Evolutionary conservation across 352 stramenopile genomes (phyloP), one percentile per base, ranked within the genome.

Genomic region (Globisporangium paddicum): DNA sequence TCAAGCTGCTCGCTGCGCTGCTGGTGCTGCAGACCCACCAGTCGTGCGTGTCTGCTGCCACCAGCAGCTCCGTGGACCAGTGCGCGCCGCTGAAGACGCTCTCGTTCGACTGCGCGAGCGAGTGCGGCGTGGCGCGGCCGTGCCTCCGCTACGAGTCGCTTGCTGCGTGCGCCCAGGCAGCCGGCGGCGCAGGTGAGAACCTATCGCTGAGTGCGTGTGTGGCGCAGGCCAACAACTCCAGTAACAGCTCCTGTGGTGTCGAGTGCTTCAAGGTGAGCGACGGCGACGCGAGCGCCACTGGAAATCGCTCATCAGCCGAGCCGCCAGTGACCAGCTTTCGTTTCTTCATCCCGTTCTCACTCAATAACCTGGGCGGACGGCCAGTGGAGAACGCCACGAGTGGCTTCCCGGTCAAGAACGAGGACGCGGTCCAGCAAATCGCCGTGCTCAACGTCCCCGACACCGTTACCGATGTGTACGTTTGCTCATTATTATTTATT

Each of bases 261-360:
- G 58, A 64, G 58, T 64, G 58, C 34, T 64, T 64, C 48, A 50
- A 47, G 35, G 18, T 21, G 14, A 56, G 45, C 56, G 56, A 38
- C 21, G 46, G 37, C n/a, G 46, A 55, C 30, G 38, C 37, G 48
- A 18, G 10, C 37, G 37, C 13, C 23, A 49, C 34, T 25, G n/a
- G 9, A n/a, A 61, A 45, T 44, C 26, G 16, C 38, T 44, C 14
- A 38, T n/a, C 26, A n/a, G 14, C 26, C 3, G 28, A 21, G 13
- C n/a, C 30, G 1, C 7, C 6, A 6, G 28, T 25, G 8, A 44
- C 38, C n/a, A 41, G 21, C 16, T 64, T 64, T 32, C 50, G 30
- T 16, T 58, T 64, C 48, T 64, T 64, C 32, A 58, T 64, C 28
- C 58, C 48, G 32, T 62, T 56, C n/a, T 62, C 56, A 5, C 40